Evolutionary conservation across 2,329 filamentous ascomycete genomes (phyloP).

Genomic region (Periconia digitata): DNA sequence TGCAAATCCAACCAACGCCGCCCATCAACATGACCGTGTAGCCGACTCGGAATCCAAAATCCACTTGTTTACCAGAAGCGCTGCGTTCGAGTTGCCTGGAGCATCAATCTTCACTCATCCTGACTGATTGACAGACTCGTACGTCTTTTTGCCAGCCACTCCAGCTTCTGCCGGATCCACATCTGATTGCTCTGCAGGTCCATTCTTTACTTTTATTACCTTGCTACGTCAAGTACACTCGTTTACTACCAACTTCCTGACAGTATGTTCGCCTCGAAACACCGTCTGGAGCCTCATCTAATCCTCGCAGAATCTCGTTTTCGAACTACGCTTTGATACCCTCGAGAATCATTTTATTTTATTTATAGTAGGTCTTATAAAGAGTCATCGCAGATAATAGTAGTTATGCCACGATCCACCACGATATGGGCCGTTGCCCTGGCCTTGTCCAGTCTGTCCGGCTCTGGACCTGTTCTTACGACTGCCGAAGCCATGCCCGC

Average conservation of each 20-base stretch:
- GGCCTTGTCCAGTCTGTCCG: conserved; percentile 47
- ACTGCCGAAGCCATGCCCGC: conserved; percentile 54
- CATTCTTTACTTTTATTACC: conserved; percentile 38
- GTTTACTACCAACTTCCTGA: conserved; percentile 48
- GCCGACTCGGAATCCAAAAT: conserved; percentile 19
- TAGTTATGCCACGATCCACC: conserved; percentile 48
- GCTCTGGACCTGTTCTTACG: conserved; percentile 48
- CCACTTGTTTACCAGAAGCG: conserved; percentile 27
- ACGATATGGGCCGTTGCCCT: conserved; percentile 51
- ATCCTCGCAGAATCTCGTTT: conserved; percentile 18
- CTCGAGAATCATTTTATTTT: conserved; percentile 20
- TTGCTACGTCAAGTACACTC: conserved; percentile 56
- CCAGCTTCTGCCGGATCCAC: no score
- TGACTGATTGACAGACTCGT: conserved; percentile 43
- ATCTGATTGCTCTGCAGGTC: conserved; percentile 27
- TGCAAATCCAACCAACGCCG: conserved; percentile 21
- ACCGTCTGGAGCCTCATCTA: not conserved
- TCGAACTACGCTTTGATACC: conserved; percentile 19
- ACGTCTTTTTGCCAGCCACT: no score
- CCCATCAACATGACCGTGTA: conserved; percentile 41
- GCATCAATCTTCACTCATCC: conserved; percentile 21
- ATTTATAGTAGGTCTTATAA: conserved; percentile 23
- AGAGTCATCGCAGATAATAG: conserved; percentile 31
- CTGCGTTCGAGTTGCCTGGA: conserved; percentile 25
- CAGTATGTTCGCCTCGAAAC: conserved; percentile 31